Conservation (phyloP, 2,329 filamentous ascomycete genomes). For the Lasiodiplodia sp. region DNA sequence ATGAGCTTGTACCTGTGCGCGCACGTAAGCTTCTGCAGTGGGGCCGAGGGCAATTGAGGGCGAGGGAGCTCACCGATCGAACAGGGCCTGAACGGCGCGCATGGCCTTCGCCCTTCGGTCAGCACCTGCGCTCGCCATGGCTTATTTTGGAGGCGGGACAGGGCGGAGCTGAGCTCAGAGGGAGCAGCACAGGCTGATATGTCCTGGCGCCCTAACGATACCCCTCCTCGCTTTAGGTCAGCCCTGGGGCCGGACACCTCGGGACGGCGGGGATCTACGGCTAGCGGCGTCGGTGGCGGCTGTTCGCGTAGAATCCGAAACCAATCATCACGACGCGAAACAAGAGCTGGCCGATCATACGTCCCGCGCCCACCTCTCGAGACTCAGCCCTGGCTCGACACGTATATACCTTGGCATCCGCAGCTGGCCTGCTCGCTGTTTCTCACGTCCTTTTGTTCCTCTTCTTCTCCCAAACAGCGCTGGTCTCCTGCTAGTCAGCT, state of each 20-base stretch:
- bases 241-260: constrained; percentile 23
- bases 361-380: background rate
- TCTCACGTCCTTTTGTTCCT: background rate
- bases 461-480: background rate
- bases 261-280: constrained; percentile 24
- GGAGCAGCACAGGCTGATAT: background rate
- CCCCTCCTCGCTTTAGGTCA: constrained; percentile 13
- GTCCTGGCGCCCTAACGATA: background rate
- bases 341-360: constrained; percentile 19
- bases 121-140: constrained; percentile 36
- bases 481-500: background rate
- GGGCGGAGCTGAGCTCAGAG: background rate
- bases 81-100: constrained; percentile 46
- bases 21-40: constrained; percentile 18
- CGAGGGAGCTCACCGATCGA: constrained; percentile 37
- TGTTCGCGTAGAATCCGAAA: constrained; percentile 12
- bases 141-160: background rate
- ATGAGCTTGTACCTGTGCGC: constrained; percentile 41
- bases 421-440: background rate
- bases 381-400: constrained; percentile 8
- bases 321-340: constrained; percentile 21
- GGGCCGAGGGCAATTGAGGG: background rate
- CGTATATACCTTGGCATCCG: constrained; percentile 15
- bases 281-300: constrained; percentile 10
- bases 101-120: constrained; percentile 44